Percentiles rank a stretch among this genome's conserved stretches.
Evolutionary conservation across 2,329 filamentous ascomycete genomes (phyloP).

Genomic region (Phaeosphaeria sp.): DNA sequence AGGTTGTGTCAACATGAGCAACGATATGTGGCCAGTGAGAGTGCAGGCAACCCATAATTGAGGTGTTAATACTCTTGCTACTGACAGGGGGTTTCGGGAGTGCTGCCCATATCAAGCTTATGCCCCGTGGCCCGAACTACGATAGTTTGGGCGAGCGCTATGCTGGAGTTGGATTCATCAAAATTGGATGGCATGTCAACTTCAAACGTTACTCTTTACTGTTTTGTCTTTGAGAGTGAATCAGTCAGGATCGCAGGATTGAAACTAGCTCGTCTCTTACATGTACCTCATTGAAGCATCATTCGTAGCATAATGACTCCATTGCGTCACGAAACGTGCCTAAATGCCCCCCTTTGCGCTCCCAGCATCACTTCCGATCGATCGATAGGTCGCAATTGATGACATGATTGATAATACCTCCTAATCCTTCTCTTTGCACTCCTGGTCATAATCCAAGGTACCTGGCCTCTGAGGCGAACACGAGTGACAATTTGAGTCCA

Average conservation of each 20-base stretch:
- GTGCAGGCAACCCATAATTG: constrained; percentile 11
- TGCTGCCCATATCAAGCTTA: constrained; percentile 17
- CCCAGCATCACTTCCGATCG: not conserved
- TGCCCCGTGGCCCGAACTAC: constrained; percentile 8
- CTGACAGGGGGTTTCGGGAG: constrained; percentile 15
- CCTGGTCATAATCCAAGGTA: not conserved
- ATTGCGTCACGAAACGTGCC: not conserved
- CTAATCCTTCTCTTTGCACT: not conserved
- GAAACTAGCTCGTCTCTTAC: not conserved
- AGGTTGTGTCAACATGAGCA: constrained; percentile 9
- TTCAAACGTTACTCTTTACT: not conserved
- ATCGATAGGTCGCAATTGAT: not conserved
- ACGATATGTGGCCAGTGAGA: constrained; percentile 19
- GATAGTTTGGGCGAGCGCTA: constrained; percentile 1
- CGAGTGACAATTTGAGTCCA: not conserved
- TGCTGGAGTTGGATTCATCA: constrained; percentile 14
- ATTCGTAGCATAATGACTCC: not conserved
- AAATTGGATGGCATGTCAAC: constrained; percentile 8
- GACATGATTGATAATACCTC: not conserved
- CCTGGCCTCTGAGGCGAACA: not conserved
- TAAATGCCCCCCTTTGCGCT: not conserved
- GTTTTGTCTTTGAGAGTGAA: not conserved
- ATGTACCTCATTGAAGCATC: not conserved
- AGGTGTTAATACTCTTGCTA: constrained; percentile 14
- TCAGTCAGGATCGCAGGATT: not conserved